Evolutionary conservation across 768 basidiomycete genomes (phyloP).

Genomic region (Rhodotorula graminis): DNA sequence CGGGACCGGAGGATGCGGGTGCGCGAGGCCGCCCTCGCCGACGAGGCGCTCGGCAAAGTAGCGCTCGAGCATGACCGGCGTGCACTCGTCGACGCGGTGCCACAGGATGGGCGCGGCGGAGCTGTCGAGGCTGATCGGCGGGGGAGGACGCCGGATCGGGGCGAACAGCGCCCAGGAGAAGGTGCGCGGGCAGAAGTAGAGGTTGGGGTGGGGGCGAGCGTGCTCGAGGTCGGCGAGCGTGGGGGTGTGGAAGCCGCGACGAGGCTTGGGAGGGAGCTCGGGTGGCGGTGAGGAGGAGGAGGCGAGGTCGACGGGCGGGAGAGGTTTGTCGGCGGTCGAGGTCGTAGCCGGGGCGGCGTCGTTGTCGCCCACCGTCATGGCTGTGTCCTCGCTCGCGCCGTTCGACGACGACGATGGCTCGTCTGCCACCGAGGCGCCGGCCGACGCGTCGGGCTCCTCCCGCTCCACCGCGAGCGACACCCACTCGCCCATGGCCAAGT

Average conservation of each 20-base stretch:
- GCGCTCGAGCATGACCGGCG: background rate
- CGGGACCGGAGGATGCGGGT: background rate
- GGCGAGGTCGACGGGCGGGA: background rate
- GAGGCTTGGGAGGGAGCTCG: background rate
- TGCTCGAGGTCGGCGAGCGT: conserved; percentile 9
- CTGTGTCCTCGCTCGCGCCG: background rate
- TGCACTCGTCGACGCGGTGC: background rate
- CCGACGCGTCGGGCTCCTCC: too few relatives aligned
- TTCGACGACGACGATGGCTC: background rate
- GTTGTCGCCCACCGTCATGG: background rate
- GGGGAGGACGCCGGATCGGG: background rate
- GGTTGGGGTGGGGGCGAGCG: conserved; percentile 25
- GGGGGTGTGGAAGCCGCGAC: conserved; percentile 9
- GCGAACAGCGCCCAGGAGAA: conserved; percentile 27
- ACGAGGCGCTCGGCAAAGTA: background rate
- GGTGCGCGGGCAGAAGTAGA: conserved; percentile 28
- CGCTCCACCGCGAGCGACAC: background rate
- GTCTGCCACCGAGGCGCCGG: too few relatives aligned
- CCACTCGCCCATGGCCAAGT: background rate
- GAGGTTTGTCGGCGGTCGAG: background rate
- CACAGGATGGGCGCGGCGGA: background rate
- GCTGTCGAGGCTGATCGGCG: background rate
- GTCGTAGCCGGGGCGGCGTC: background rate
- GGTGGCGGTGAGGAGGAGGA: background rate
- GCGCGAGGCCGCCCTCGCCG: background rate